Percentiles rank a stretch among this genome's conserved stretches.
Conservation (phyloP, 768 basidiomycete genomes). For the Dentipellis fragilis region DNA sequence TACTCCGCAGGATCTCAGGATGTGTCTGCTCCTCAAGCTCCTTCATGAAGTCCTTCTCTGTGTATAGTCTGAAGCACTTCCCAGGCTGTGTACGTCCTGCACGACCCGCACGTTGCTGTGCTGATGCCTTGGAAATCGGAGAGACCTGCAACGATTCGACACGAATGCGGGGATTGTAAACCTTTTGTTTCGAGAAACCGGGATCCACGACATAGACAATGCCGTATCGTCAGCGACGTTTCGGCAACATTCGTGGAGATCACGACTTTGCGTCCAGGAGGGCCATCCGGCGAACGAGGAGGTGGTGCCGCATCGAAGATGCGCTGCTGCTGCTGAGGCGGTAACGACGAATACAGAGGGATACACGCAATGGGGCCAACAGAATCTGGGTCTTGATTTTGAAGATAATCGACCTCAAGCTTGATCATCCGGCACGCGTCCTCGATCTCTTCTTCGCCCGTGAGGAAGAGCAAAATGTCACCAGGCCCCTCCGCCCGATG, state of each 20-base stretch:
- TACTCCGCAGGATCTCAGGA: constrained; percentile 91
- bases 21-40: constrained; percentile 96
- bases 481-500: constrained; percentile 92
- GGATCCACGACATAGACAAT: constrained; percentile 99
- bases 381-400: constrained; percentile 55
- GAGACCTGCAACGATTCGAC: constrained; percentile 90
- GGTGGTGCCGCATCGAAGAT: constrained; percentile 89
- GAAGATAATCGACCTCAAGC: constrained; percentile 77
- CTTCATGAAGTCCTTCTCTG: constrained; percentile 92
- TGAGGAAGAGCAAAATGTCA: constrained; percentile 90
- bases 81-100: constrained; percentile 94
- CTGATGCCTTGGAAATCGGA: constrained; percentile 94
- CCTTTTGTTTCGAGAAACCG: constrained; percentile 95
- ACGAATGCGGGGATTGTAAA: constrained; percentile 95
- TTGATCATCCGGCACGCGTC: constrained; percentile 92
- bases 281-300: constrained; percentile 49
- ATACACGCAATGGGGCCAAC: constrained; percentile 87
- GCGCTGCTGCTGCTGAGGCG: constrained; percentile 88
- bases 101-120: constrained; percentile 92
- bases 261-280: constrained; percentile 88
- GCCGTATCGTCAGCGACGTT: constrained; percentile 95
- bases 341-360: constrained; percentile 91
- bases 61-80: constrained; percentile 95
- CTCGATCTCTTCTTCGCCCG: constrained; percentile 98
- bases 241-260: constrained; percentile 97